A percentile compares a stretch with the other conserved stretches of the same genome.
Evolutionary conservation across 257 asterid species (phyloP).

Genomic region (Solanum gracilifrons): DNA sequence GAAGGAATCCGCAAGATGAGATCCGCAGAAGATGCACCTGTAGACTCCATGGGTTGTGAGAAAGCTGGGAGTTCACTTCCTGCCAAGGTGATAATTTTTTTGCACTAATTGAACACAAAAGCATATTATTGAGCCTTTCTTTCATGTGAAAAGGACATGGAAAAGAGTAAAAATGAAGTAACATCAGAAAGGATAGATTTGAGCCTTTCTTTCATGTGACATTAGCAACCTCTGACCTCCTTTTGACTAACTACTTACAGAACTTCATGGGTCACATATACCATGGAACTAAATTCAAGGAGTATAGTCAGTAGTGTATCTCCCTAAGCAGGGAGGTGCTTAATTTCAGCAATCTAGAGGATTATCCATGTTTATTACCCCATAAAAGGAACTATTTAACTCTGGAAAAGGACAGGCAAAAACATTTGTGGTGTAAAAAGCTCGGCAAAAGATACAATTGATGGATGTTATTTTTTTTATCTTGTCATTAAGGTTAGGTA

Average conservation of each 20-base stretch:
- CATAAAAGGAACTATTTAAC: background rate
- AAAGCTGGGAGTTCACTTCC: slow-evolving; percentile 92
- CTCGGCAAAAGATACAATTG: background rate
- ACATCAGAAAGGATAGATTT: background rate
- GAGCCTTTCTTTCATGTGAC: background rate
- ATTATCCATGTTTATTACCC: background rate
- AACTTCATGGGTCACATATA: background rate
- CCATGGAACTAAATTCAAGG: background rate
- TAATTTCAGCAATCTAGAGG: background rate
- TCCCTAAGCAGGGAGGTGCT: background rate
- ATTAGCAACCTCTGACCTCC: background rate
- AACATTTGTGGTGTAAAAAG: background rate
- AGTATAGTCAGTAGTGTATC: background rate
- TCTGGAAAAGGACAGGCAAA: background rate
- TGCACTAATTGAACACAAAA: background rate
- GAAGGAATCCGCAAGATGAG: slow-evolving; percentile 84
- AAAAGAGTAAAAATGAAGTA: background rate
- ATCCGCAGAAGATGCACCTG: slow-evolving; percentile 87
- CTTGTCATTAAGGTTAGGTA: background rate
- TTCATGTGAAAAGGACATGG: background rate
- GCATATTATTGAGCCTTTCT: background rate
- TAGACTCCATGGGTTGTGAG: slow-evolving; percentile 98
- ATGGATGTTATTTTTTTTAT: background rate
- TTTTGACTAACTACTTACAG: background rate
- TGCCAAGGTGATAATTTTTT: slow-evolving; percentile 46